Evolutionary conservation across 805 yeast genomes (phyloP), one percentile per base, ranked within the genome.

Genomic region (Cephaloascus albidus): DNA sequence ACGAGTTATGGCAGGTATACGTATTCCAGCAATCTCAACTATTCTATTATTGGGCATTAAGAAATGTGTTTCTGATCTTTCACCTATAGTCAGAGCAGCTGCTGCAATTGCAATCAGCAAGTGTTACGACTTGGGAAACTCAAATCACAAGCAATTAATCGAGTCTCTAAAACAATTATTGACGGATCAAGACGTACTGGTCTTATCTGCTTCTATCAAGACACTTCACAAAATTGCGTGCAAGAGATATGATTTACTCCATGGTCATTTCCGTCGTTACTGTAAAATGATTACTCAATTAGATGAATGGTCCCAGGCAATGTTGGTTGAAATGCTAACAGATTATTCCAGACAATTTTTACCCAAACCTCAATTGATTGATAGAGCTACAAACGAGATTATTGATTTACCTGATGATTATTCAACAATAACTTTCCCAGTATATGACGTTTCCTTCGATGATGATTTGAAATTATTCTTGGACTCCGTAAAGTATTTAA

Each of bases 1-100:
- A 35, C 70, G 89, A 39, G 80, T 88, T 12, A 70, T 93, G 50
- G 78, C 93, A 2, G 89, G 90, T n/a, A 81, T 93, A 41, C 71
- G 78, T 36, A 85, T 90, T 16, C 76, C 85, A 2, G 85, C 90
- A 5, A 81, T 93, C 32, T 71, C 81, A 17, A 93, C 96, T 0
- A 85, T 93, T 36, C 68, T 88, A 14, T 54, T 81, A 4, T 66
- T 88, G 33, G 83, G 93, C 28, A 67, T 90, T 45, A 80, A 80
- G 45, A 75, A 85, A 50, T 69, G 83, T 4, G 59, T 74, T 3
- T 58, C 70, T 6, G 99, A 93, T 52, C 69, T 78, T 3, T 78
- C 93, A 6, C 78, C 95, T 0, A 53, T 72, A 14, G 98, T 93
- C 3, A 71, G 97, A 45, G 64, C 81, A 27, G 82, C 95, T 2